Conservation (phyloP, 2,329 filamentous ascomycete species). For the Cordyceps militaris region DNA sequence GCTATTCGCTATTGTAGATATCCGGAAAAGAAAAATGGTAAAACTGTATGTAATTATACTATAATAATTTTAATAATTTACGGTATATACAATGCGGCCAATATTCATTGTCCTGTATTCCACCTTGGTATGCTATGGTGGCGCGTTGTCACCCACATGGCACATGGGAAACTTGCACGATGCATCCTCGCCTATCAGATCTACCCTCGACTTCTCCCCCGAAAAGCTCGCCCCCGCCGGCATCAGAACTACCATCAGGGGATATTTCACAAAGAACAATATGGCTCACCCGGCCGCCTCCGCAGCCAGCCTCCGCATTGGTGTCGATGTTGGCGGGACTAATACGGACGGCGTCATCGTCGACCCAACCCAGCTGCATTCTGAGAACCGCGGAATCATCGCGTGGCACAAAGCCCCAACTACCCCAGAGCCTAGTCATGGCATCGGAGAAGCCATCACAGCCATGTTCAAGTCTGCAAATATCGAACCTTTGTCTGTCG, state of each 20-base stretch:
- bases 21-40: neutral
- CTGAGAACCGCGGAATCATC: slow-evolving; percentile 35
- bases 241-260: neutral
- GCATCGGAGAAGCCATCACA: slow-evolving; percentile 38
- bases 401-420: slow-evolving; percentile 44
- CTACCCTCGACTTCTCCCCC: neutral
- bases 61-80: neutral
- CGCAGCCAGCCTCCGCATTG: slow-evolving; percentile 29
- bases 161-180: neutral
- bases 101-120: neutral
- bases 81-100: neutral
- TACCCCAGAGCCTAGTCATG: slow-evolving; percentile 39
- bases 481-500: slow-evolving; percentile 31
- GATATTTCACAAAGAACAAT: neutral
- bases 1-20: too few relatives aligned
- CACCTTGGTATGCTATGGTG: neutral
- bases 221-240: neutral
- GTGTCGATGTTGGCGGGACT: slow-evolving; percentile 43
- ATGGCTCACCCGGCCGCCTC: neutral
- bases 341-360: slow-evolving; percentile 48
- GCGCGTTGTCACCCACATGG: neutral
- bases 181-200: neutral
- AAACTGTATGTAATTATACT: too few relatives aligned
- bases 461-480: slow-evolving; percentile 32
- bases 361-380: slow-evolving; percentile 31